A percentile compares a stretch with the other conserved stretches of the same genome.
phyloP scores from a whole-genome alignment of 2,329 filamentous ascomycete species.

The Leptodontidium sp. region DNA sequence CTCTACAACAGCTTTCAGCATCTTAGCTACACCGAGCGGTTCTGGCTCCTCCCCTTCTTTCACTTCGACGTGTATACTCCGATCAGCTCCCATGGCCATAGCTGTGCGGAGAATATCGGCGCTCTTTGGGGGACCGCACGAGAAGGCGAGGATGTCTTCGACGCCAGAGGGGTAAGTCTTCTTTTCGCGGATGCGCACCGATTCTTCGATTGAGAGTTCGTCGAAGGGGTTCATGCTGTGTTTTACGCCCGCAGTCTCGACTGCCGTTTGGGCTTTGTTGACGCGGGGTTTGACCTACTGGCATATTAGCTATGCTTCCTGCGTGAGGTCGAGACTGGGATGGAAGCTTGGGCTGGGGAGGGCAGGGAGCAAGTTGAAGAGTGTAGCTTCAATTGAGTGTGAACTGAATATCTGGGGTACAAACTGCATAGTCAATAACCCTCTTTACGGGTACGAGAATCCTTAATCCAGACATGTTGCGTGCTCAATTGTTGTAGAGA shows the following conservation, averaged over 20 bases:
- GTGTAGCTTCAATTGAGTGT: background rate
- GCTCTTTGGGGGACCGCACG: conserved; percentile 86
- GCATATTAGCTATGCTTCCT: background rate
- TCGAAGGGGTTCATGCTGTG: conserved; percentile 99
- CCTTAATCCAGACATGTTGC: conserved; percentile 68
- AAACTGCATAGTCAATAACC: conserved; percentile 87
- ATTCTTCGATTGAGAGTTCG: conserved; percentile 97
- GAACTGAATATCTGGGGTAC: conserved; percentile 44
- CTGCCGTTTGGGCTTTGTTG: conserved; percentile 79
- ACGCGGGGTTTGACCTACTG: conserved; percentile 71
- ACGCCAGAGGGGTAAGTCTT: conserved; percentile 76
- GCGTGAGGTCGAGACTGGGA: background rate
- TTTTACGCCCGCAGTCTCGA: conserved; percentile 93
- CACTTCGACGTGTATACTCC: conserved; percentile 85
- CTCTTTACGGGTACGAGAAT: conserved; percentile 84
- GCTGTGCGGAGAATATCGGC: conserved; percentile 91
- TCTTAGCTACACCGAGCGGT: conserved; percentile 90
- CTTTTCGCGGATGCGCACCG: conserved; percentile 91
- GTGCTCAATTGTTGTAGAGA: conserved; percentile 5
- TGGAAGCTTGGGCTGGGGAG: background rate
- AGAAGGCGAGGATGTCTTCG: conserved; percentile 90
- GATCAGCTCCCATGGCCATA: conserved; percentile 98
- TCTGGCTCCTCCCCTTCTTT: conserved; percentile 81
- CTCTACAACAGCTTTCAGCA: conserved; percentile 81
- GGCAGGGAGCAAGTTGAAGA: background rate